These are phyloP conservation scores for Pseudodiploospora longispora DNA, from an alignment of 2,329 filamentous ascomycete species.

Conservation along the genomic window DNA sequence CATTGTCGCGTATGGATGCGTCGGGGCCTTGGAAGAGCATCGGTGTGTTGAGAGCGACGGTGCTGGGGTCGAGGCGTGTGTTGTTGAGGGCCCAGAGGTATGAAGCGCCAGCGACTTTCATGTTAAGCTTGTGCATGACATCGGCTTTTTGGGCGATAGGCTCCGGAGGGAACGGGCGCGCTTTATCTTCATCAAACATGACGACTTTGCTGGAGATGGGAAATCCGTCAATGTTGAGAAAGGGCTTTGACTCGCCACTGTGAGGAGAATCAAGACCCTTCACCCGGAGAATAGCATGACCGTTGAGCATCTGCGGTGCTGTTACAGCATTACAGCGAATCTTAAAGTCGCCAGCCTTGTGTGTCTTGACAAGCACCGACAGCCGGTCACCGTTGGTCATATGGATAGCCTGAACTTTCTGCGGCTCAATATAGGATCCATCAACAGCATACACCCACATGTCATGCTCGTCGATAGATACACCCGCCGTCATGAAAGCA, in stretches of 20 bases:
- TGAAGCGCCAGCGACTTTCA: slow-evolving; percentile 32
- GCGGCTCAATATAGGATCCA: slow-evolving; percentile 44
- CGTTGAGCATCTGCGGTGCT: slow-evolving; percentile 46
- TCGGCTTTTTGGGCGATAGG: slow-evolving; percentile 34
- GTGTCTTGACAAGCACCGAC: slow-evolving; percentile 40
- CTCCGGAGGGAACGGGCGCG: slow-evolving; percentile 40
- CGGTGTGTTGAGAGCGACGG: slow-evolving; percentile 29
- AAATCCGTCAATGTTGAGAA: slow-evolving; percentile 41
- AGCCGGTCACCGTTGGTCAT: slow-evolving; percentile 45
- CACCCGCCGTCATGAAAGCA: slow-evolving; percentile 34
- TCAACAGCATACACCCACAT: slow-evolving; percentile 49
- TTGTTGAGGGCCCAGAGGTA: slow-evolving; percentile 48
- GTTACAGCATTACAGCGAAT: slow-evolving; percentile 44
- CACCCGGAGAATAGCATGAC: slow-evolving; percentile 39
- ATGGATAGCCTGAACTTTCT: slow-evolving; percentile 37
- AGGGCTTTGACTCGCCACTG: slow-evolving; percentile 25
- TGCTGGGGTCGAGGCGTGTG: slow-evolving; percentile 30
- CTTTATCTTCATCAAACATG: slow-evolving; percentile 34
- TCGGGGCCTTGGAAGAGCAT: slow-evolving; percentile 38
- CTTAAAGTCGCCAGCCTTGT: slow-evolving; percentile 41
- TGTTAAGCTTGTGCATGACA: slow-evolving; percentile 35
- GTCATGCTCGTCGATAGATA: slow-evolving; percentile 44
- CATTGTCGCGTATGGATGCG: slow-evolving; percentile 27
- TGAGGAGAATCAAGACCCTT: slow-evolving; percentile 12
- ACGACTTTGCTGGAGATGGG: slow-evolving; percentile 31